phyloP scores from a whole-genome alignment of 2,329 filamentous ascomycete species.

The Moelleriella libera region DNA sequence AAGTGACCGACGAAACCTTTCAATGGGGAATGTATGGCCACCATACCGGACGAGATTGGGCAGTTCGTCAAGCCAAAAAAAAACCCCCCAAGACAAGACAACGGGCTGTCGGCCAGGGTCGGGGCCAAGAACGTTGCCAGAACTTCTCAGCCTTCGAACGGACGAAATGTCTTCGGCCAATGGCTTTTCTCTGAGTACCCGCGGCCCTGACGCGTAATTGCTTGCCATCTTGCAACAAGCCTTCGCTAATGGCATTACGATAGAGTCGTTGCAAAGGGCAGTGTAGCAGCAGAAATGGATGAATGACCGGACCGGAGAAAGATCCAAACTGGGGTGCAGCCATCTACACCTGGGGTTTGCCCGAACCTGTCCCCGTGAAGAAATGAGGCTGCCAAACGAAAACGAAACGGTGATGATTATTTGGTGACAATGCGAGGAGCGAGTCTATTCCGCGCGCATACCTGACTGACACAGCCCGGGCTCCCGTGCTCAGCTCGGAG shows the following conservation, averaged over 20 bases:
- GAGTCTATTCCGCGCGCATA: not conserved
- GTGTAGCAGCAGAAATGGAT: not conserved
- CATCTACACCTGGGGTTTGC: not conserved
- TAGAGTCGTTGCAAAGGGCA: not conserved
- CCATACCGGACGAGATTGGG: constrained; percentile 4
- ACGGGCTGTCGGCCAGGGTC: constrained; percentile 3
- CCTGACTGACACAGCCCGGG: no score
- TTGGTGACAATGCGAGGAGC: no score
- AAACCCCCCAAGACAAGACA: not conserved
- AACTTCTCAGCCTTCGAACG: not conserved
- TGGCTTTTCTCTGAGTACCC: not conserved
- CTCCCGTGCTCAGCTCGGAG: not conserved
- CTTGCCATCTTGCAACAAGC: not conserved
- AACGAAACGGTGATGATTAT: no score
- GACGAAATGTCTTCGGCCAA: not conserved
- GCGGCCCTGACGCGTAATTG: not conserved
- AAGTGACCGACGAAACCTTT: not conserved
- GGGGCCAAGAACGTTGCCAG: not conserved
- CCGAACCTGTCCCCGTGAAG: not conserved
- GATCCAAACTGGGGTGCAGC: constrained; percentile 2
- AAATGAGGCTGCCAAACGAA: not conserved
- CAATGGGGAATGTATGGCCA: constrained; percentile 2
- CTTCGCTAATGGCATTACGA: no score
- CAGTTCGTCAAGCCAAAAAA: constrained; percentile 1
- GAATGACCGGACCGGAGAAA: not conserved